Evolutionary conservation across 108 stramenopile species (phyloP).

Genomic region (Fragilaria crotonensis): DNA sequence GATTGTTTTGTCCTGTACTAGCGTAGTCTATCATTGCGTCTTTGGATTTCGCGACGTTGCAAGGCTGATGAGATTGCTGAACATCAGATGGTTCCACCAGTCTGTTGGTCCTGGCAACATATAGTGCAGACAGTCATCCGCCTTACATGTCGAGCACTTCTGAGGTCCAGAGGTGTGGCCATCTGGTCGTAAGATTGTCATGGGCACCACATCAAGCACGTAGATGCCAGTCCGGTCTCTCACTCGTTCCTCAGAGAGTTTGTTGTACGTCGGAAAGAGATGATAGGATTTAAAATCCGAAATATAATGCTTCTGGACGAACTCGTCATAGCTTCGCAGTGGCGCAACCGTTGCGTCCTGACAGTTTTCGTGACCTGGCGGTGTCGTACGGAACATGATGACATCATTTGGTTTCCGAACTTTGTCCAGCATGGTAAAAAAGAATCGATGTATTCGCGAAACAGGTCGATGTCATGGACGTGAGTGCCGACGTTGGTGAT

Average conservation of each 20-base stretch:
- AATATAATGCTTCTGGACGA: neutral
- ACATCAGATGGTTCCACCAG: conserved; percentile 55
- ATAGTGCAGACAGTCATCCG: conserved; percentile 41
- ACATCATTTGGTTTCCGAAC: conserved; percentile 1
- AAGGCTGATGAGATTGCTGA: conserved; percentile 14
- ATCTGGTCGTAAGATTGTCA: conserved; percentile 10
- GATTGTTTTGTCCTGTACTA: no score
- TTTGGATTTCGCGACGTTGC: no score
- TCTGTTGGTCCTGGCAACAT: conserved; percentile 44
- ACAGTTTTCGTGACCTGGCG: conserved; percentile 8
- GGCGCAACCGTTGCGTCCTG: conserved; percentile 1
- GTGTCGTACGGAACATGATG: conserved; percentile 7
- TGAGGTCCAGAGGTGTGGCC: conserved; percentile 8
- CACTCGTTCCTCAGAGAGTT: neutral
- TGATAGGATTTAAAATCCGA: neutral
- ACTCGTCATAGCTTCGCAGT: neutral
- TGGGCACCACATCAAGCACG: conserved; percentile 10
- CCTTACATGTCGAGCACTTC: conserved; percentile 8
- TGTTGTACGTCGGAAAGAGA: neutral
- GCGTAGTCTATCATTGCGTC: no score
- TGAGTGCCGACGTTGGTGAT: conserved; percentile 5
- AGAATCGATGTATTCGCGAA: neutral
- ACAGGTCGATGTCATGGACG: neutral
- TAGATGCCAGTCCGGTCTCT: neutral
- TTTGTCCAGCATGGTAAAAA: conserved; percentile 5